Evolutionary conservation across 192 early-diverging fungal species (phyloP).

Genomic region (Coemansia sp.): DNA sequence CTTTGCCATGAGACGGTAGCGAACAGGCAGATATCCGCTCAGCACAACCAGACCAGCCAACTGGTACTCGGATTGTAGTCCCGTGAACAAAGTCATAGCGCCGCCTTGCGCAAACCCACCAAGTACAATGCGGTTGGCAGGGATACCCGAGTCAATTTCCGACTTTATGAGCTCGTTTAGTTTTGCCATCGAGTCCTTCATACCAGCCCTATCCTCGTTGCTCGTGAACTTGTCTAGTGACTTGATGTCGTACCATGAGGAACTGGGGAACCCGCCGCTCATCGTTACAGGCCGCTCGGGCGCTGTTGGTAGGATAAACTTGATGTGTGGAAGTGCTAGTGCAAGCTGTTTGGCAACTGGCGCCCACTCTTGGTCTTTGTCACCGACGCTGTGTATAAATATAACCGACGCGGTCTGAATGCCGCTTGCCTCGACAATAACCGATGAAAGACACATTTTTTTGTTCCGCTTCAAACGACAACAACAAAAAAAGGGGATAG

Average conservation of each 20-base stretch:
- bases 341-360: conserved; percentile 31
- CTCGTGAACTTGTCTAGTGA: conserved; percentile 53
- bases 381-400: conserved; percentile 81
- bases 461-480: too few relatives aligned
- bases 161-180: conserved; percentile 64
- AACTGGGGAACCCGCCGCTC: conserved; percentile 82
- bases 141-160: conserved; percentile 81
- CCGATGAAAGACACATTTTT: conserved; percentile 50
- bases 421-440: conserved; percentile 52
- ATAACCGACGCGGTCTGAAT: conserved; percentile 81
- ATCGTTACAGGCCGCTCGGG: conserved; percentile 69
- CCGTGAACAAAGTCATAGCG: conserved; percentile 75
- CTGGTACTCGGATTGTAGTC: conserved; percentile 69
- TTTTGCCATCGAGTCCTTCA: conserved; percentile 63
- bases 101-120: conserved; percentile 95
- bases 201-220: conserved; percentile 73
- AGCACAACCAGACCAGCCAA: conserved; percentile 72
- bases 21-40: conserved; percentile 78
- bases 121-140: conserved; percentile 82
- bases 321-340: conserved; percentile 73
- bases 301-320: conserved; percentile 91
- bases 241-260: conserved; percentile 90
- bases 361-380: conserved; percentile 64
- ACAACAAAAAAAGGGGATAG: too few relatives aligned
- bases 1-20: conserved; percentile 50